Percentiles rank a stretch among this genome's conserved stretches.
phyloP scores from a whole-genome alignment of 2,329 filamentous ascomycete genomes.

The Aspergillus carbonarius region DNA sequence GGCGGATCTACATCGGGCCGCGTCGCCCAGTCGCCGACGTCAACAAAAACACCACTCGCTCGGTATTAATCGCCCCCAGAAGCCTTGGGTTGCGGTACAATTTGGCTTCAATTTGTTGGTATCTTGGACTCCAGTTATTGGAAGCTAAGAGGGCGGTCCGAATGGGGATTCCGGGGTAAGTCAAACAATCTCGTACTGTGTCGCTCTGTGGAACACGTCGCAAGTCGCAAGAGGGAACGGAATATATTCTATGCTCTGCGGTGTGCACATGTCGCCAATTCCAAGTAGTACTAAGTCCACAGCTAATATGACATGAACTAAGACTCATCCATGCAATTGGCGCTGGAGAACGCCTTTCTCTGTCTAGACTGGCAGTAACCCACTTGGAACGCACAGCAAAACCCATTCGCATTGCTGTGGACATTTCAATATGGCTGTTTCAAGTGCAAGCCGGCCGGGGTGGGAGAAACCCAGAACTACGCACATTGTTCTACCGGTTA shows the following conservation, averaged over 20 bases:
- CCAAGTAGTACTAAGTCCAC: not conserved
- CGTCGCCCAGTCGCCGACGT: slow-evolving; percentile 24
- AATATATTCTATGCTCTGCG: slow-evolving; percentile 12
- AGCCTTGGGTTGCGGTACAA: not conserved
- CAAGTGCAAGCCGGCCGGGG: slow-evolving; percentile 84
- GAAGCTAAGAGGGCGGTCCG: slow-evolving; percentile 4
- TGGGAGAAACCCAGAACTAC: slow-evolving; percentile 82
- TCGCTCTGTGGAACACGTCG: not conserved
- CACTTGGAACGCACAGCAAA: slow-evolving; percentile 68
- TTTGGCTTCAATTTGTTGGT: slow-evolving; percentile 9
- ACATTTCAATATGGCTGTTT: slow-evolving; percentile 97
- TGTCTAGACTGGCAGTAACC: slow-evolving; percentile 78
- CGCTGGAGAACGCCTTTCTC: slow-evolving; percentile 71
- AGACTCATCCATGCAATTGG: slow-evolving; percentile 93
- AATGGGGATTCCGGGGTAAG: slow-evolving; percentile 50
- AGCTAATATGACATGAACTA: slow-evolving; percentile 1
- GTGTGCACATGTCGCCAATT: not conserved
- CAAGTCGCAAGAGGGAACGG: not conserved
- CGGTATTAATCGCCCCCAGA: not conserved
- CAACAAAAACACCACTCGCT: slow-evolving; percentile 23
- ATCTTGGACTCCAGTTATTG: not conserved
- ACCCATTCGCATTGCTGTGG: slow-evolving; percentile 83
- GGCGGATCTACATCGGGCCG: slow-evolving; percentile 40
- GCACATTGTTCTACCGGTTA: slow-evolving; percentile 90
- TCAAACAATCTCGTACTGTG: not conserved